Conservation (phyloP, 2,329 filamentous ascomycete species). For the Fusarium sp. region DNA sequence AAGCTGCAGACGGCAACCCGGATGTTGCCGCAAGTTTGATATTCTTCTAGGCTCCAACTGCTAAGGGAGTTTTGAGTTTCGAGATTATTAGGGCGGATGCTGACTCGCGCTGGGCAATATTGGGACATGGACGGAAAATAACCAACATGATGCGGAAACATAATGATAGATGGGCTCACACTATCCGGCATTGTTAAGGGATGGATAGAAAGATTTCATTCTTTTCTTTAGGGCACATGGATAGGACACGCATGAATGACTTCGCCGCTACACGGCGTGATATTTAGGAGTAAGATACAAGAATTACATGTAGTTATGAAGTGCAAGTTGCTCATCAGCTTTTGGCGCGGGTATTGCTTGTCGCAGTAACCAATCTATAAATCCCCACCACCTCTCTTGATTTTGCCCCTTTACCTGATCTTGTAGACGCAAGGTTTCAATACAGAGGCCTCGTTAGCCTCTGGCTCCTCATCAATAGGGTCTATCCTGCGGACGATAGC, state of each 20-base stretch:
- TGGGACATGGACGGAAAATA: conserved; percentile 29
- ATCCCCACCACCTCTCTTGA: background rate
- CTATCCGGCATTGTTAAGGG: conserved; percentile 24
- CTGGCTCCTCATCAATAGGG: conserved; percentile 70
- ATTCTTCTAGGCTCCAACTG: conserved; percentile 58
- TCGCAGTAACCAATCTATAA: conserved; percentile 31
- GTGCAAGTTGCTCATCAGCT: conserved; percentile 35
- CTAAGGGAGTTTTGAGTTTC: background rate
- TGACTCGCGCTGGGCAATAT: conserved; percentile 25
- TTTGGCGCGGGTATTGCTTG: conserved; percentile 35
- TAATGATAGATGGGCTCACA: conserved; percentile 44
- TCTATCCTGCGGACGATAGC: conserved; percentile 68
- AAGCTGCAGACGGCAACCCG: conserved; percentile 86
- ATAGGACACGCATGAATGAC: conserved; percentile 24
- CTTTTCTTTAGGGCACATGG: conserved; percentile 8
- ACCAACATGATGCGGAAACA: conserved; percentile 25
- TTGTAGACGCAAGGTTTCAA: conserved; percentile 98
- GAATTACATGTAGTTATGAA: conserved; percentile 32
- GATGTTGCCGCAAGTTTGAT: conserved; percentile 89
- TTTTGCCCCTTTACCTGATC: conserved; percentile 69
- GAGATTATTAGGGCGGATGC: conserved; percentile 21
- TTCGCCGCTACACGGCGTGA: conserved; percentile 28
- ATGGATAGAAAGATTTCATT: conserved; percentile 42
- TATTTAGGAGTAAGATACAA: conserved; percentile 34
- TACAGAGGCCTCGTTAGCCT: conserved; percentile 73